These are phyloP conservation scores for Torulaspora quercuum DNA, from an alignment of 805 yeast species.

Conservation along the genomic window DNA sequence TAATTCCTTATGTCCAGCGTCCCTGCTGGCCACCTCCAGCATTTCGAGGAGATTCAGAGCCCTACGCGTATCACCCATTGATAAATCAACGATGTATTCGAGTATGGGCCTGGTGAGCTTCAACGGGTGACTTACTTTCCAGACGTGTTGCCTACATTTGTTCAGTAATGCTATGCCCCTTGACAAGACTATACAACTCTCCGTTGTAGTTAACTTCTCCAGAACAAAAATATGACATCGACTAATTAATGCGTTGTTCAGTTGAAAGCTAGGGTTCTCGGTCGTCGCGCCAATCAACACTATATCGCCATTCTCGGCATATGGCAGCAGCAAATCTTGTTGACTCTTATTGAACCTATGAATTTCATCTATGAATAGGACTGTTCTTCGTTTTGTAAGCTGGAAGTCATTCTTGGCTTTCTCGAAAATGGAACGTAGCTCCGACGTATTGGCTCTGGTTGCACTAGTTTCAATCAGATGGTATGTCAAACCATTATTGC, in stretches of 20 bases:
- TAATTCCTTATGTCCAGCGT: slow-evolving; percentile 32
- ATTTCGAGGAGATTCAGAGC: slow-evolving; percentile 80
- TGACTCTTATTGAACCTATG: slow-evolving; percentile 84
- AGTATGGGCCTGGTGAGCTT: slow-evolving; percentile 54
- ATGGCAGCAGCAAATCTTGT: slow-evolving; percentile 82
- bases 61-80: slow-evolving; percentile 86
- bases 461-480: slow-evolving; percentile 81
- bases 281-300: slow-evolving; percentile 94
- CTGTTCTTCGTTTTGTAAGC: slow-evolving; percentile 51
- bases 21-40: slow-evolving; percentile 66
- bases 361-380: slow-evolving; percentile 87
- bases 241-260: slow-evolving; percentile 78
- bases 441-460: slow-evolving; percentile 55
- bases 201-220: slow-evolving; percentile 47
- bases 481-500: slow-evolving; percentile 23
- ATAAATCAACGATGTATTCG: slow-evolving; percentile 63
- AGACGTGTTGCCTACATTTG: slow-evolving; percentile 52
- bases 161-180: slow-evolving; percentile 61
- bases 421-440: slow-evolving; percentile 59
- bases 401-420: slow-evolving; percentile 37
- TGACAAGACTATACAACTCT: slow-evolving; percentile 50
- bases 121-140: slow-evolving; percentile 40
- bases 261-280: slow-evolving; percentile 83
- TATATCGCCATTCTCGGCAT: slow-evolving; percentile 78
- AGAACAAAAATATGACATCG: slow-evolving; percentile 79